These are phyloP conservation scores for Neurospora discreta DNA, from an alignment of 495 filamentous ascomycete genomes.

Conservation along the genomic window DNA sequence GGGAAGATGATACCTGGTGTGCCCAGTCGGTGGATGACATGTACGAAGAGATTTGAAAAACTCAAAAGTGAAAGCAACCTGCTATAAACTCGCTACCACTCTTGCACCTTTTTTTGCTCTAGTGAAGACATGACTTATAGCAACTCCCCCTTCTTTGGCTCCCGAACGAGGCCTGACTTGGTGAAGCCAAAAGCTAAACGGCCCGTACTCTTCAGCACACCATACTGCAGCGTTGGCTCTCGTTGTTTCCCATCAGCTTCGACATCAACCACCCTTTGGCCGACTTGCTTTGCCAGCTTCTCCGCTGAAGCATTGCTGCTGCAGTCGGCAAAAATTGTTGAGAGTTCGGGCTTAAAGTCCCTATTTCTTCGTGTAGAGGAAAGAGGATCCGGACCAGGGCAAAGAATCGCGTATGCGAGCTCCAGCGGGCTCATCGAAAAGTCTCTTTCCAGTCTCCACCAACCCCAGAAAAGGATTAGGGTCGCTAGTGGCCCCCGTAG, in stretches of 20 bases:
- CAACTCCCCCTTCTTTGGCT: neutral
- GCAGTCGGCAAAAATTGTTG: too few species aligned
- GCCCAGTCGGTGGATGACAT: too few species aligned
- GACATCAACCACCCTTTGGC: too few species aligned
- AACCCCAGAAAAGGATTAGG: neutral
- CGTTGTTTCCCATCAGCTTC: too few species aligned
- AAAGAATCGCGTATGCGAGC: neutral
- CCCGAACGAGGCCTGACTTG: neutral
- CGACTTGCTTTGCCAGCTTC: too few species aligned
- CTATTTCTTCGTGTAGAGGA: neutral
- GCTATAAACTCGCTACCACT: too few species aligned
- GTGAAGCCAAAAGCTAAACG: neutral
- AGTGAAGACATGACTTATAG: too few species aligned
- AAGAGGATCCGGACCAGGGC: neutral
- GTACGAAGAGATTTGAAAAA: too few species aligned
- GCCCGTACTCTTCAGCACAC: neutral
- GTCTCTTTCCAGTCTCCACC: neutral
- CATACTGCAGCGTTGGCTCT: neutral
- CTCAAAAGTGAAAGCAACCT: too few species aligned
- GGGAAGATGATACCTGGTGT: too few species aligned
- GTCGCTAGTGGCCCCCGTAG: rapidly evolving
- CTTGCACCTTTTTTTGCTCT: too few species aligned
- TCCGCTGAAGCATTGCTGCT: too few species aligned
- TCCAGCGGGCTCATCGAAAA: neutral
- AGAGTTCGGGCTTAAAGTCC: neutral